These are phyloP conservation scores for Crithidia fasciculata DNA, from an alignment of 208 protist genomes.

Conservation along the genomic window DNA sequence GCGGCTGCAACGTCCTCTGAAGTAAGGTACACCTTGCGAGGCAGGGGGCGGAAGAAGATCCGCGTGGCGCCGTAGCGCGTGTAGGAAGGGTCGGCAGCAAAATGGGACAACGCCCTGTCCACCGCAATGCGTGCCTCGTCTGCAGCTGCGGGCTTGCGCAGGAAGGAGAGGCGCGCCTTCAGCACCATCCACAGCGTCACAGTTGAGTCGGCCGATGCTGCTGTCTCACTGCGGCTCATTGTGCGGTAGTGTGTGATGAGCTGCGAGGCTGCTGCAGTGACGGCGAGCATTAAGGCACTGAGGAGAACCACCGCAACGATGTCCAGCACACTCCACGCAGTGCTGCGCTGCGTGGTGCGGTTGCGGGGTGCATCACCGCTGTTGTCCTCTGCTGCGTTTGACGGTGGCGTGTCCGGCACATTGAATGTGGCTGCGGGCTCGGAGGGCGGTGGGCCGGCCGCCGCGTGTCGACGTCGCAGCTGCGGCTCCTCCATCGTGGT, in stretches of 20 bases:
- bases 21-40: slow-evolving; percentile 27
- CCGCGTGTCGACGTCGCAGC: background rate
- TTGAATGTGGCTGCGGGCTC: too few species aligned
- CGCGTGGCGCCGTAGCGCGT: slow-evolving; percentile 31
- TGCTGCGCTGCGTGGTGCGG: background rate
- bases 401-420: background rate
- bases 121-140: slow-evolving; percentile 3
- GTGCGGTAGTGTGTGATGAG: background rate
- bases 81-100: slow-evolving; percentile 34
- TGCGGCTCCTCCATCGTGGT: background rate
- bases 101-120: slow-evolving; percentile 29
- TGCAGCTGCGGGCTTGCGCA: background rate
- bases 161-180: background rate
- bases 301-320: background rate
- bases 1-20: slow-evolving; percentile 1
- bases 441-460: too few species aligned
- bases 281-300: background rate
- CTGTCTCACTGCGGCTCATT: background rate
- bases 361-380: too few species aligned
- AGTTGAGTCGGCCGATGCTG: background rate
- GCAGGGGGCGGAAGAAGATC: slow-evolving; percentile 45
- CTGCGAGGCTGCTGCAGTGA: background rate
- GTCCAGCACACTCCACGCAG: slow-evolving; percentile 3
- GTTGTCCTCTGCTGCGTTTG: background rate
- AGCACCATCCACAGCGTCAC: background rate